Evolutionary conservation across 306 rosid species (phyloP), one percentile per base, ranked within the genome.

Genomic region (Myrica gale): DNA sequence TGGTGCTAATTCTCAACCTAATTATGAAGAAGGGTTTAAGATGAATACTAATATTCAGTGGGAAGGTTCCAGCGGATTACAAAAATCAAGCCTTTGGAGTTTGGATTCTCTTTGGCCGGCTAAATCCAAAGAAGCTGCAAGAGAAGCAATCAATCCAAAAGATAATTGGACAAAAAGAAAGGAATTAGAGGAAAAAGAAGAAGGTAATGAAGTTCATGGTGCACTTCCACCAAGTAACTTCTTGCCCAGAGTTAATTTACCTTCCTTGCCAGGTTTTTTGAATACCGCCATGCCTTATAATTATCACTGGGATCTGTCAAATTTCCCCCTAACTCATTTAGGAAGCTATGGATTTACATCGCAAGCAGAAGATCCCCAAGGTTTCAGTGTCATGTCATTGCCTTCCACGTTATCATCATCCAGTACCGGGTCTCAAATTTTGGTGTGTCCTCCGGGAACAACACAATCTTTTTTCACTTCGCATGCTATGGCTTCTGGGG

Each of bases 371-470:
- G 75, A 81, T 60, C 42, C 76, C 9, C 90, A 85, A 32, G 82
- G 74, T 71, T 80, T 85, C 72, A 83, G 87, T 75, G 82, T 81
- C 32, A 65, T 82, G 56, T 71, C 87, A 74, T 78, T 87, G 73
- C 89, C 93, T 15, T 88, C 97, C 67, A 62, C 89, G 6, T 74
- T 84, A 86, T 82, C 97, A 74, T 80, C 91, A 58, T 84, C 93
- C 61, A n/a, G n/a, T n/a, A 85, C 91, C 48, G 88, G 89, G 78
- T 77, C 92, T 81, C 90, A 87, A 41, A 79, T 81, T 52, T 79
- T 87, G 77, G 53, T 82, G 0, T 74, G 84, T 71, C 84, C 93
- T 60, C 75, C 76, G 32, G 85, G 87, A 58, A 77, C 82, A 46
- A 84, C 85, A 32, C 90, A 83, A 21, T 46, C 85, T 42, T 71